A percentile compares a stretch with the other conserved stretches of the same genome.
These are phyloP conservation scores for Tetrahymena borealis DNA, from an alignment of 73 alveolate species.

Conservation along the genomic window DNA sequence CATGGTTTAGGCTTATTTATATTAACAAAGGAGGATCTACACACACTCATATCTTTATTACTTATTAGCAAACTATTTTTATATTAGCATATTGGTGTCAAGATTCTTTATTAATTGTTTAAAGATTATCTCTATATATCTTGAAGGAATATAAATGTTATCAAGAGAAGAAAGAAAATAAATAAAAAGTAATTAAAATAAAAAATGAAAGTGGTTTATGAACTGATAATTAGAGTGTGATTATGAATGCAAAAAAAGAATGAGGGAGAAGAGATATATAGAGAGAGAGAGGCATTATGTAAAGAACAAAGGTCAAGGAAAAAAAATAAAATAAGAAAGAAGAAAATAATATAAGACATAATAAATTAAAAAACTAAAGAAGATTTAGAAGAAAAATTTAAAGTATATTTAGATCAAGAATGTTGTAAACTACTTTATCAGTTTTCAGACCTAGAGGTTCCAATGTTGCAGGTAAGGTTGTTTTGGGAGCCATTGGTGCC, in stretches of 20 bases:
- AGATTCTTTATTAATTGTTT: too few relatives aligned
- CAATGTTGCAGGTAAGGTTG: background rate
- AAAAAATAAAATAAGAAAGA: background rate
- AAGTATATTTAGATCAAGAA: background rate
- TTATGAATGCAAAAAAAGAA: background rate
- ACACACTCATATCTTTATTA: too few relatives aligned
- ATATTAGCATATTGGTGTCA: too few relatives aligned
- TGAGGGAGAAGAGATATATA: background rate
- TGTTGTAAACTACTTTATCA: slow-evolving; percentile 1
- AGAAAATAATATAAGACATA: background rate
- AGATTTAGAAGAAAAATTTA: background rate
- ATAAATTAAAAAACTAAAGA: background rate
- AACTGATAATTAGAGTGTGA: too few relatives aligned
- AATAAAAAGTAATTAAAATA: too few relatives aligned
- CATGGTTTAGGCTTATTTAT: too few relatives aligned
- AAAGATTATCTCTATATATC: too few relatives aligned
- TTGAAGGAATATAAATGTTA: too few relatives aligned
- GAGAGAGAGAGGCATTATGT: background rate
- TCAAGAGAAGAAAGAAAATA: too few relatives aligned
- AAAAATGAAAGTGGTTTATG: too few relatives aligned
- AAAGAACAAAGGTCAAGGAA: background rate
- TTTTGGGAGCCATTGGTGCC: background rate
- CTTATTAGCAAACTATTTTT: too few relatives aligned
- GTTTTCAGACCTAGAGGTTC: slow-evolving; percentile 3
- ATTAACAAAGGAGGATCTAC: too few relatives aligned